These are phyloP conservation scores for Hapsidospora chrysogenum DNA, from an alignment of 495 filamentous ascomycete genomes.

Conservation along the genomic window DNA sequence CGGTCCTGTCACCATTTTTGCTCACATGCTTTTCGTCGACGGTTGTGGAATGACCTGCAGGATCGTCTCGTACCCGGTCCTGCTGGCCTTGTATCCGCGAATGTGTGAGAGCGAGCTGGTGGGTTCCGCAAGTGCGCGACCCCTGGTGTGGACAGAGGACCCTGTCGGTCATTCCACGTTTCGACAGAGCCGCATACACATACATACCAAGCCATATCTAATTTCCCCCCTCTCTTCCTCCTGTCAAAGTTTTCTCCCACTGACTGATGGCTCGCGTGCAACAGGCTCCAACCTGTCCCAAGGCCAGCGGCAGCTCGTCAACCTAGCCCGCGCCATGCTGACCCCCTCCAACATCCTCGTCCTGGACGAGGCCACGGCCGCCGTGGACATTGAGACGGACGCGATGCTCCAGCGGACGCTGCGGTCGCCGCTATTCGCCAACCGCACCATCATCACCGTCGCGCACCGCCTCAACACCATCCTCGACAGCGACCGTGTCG, in stretches of 20 bases:
- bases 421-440: constrained; percentile 50
- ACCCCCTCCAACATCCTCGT: constrained; percentile 95
- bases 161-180: not conserved
- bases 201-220: not conserved
- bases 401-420: constrained; percentile 59
- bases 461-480: constrained; percentile 97
- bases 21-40: too few relatives aligned
- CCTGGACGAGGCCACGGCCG: constrained; percentile 91
- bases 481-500: constrained; percentile 77
- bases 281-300: constrained; percentile 63
- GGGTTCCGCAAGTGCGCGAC: not conserved
- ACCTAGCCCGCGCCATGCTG: constrained; percentile 80
- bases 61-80: too few relatives aligned
- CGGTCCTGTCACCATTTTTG: too few relatives aligned
- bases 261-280: too few relatives aligned
- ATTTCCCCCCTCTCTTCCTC: not conserved
- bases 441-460: constrained; percentile 95
- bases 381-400: constrained; percentile 91
- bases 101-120: not conserved
- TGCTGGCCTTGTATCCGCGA: too few relatives aligned
- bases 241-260: not conserved
- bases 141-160: not conserved
- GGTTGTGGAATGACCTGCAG: too few relatives aligned
- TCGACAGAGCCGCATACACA: not conserved
- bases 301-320: constrained; percentile 83